phyloP scores from a whole-genome alignment of 2,329 filamentous ascomycete species.

The Hortaea werneckii region DNA sequence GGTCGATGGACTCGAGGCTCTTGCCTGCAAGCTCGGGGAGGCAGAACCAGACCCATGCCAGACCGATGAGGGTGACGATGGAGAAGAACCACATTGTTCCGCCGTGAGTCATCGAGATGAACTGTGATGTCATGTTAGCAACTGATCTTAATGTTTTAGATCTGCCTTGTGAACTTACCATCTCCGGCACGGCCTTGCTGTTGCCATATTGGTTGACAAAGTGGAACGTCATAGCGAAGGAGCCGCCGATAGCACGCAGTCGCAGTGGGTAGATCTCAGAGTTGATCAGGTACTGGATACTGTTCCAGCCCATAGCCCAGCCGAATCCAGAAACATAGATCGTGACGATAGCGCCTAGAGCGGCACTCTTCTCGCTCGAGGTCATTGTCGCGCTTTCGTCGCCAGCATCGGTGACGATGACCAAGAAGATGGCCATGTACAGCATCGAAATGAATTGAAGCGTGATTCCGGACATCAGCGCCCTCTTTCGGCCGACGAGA shows the following conservation, averaged over 20 bases:
- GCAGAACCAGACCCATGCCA: constrained; percentile 50
- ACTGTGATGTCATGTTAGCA: constrained; percentile 14
- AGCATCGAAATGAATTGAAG: constrained; percentile 44
- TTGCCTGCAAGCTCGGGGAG: constrained; percentile 42
- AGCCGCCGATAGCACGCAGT: constrained; percentile 60
- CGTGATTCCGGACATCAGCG: constrained; percentile 34
- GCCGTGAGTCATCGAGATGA: constrained; percentile 47
- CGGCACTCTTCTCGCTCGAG: constrained; percentile 43
- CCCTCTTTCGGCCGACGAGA: constrained; percentile 61
- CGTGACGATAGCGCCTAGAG: constrained; percentile 50
- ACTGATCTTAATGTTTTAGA: background rate
- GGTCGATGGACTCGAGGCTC: constrained; percentile 49
- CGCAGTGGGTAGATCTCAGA: constrained; percentile 68
- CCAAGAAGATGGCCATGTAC: constrained; percentile 45
- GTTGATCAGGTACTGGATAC: constrained; percentile 61
- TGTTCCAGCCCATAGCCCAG: constrained; percentile 45
- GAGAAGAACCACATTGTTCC: constrained; percentile 74
- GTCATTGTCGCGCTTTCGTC: constrained; percentile 40
- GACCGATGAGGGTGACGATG: constrained; percentile 56
- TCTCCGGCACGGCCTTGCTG: constrained; percentile 61
- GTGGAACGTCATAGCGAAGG: constrained; percentile 66
- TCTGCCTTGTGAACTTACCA: constrained; percentile 32
- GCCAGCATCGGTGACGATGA: constrained; percentile 49
- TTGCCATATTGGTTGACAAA: constrained; percentile 66
- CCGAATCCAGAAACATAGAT: constrained; percentile 52